phyloP scores from a whole-genome alignment of 495 filamentous ascomycete species.

The Corynascus novoguineensis region DNA sequence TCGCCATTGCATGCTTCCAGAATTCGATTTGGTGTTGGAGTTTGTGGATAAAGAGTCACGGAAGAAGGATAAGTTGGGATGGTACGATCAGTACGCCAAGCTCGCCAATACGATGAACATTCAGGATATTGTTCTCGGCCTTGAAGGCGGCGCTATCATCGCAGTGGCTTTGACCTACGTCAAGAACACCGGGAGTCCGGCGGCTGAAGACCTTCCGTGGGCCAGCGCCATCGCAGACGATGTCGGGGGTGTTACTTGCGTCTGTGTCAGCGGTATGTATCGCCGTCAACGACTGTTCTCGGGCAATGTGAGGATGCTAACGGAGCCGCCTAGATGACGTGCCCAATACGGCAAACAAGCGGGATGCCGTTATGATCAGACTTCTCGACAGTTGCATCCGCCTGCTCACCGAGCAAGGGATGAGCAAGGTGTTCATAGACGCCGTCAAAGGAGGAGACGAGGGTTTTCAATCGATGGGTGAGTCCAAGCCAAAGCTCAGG shows the following conservation, averaged over 20 bases:
- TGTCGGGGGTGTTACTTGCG: slow-evolving; percentile 56
- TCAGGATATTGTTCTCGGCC: slow-evolving; percentile 46
- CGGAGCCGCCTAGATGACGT: slow-evolving; percentile 27
- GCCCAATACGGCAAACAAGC: slow-evolving; percentile 30
- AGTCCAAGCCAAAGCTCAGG: slow-evolving; percentile 11
- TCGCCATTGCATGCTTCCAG: slow-evolving; percentile 44
- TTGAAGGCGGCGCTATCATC: slow-evolving; percentile 43
- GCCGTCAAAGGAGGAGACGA: slow-evolving; percentile 41
- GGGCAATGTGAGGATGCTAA: not conserved
- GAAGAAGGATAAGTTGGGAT: slow-evolving; percentile 42
- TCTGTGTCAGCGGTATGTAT: slow-evolving; percentile 50
- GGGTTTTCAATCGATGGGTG: slow-evolving; percentile 44
- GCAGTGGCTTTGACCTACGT: slow-evolving; percentile 54
- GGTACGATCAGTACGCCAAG: slow-evolving; percentile 52
- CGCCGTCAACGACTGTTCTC: not conserved
- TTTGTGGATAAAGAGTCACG: slow-evolving; percentile 46
- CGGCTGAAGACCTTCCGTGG: slow-evolving; percentile 56
- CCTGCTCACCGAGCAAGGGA: slow-evolving; percentile 34
- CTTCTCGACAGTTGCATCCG: slow-evolving; percentile 42
- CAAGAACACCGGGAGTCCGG: slow-evolving; percentile 46
- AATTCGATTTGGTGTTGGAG: slow-evolving; percentile 50
- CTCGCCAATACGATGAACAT: slow-evolving; percentile 42
- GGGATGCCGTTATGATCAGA: slow-evolving; percentile 43
- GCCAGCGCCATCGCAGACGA: slow-evolving; percentile 48
- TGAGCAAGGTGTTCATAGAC: slow-evolving; percentile 42